These are phyloP conservation scores for Dillenia turbinata DNA, from an alignment of 164 flowering plant genomes.

Conservation along the genomic window DNA sequence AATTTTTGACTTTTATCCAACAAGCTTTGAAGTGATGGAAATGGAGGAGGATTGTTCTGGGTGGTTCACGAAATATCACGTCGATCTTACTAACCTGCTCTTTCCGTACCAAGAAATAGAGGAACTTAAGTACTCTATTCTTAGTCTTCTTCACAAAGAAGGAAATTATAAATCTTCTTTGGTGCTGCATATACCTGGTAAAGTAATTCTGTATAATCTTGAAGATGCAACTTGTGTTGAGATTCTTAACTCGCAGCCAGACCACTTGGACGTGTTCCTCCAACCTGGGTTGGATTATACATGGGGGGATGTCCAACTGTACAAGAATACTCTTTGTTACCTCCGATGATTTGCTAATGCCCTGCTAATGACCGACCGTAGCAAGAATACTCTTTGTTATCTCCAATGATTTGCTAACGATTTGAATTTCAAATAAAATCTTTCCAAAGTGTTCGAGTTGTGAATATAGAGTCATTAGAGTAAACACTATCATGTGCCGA, in stretches of 20 bases:
- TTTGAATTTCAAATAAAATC: too few relatives aligned
- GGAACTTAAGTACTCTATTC: background rate
- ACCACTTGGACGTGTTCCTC: background rate
- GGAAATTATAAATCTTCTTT: background rate
- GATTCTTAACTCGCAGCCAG: background rate
- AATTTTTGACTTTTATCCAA: background rate
- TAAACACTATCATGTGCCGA: too few relatives aligned
- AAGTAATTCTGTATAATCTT: background rate
- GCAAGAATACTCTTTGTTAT: too few relatives aligned
- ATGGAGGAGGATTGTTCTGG: constrained; percentile 16
- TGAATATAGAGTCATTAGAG: too few relatives aligned
- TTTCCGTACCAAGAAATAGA: too few relatives aligned
- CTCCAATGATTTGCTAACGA: too few relatives aligned
- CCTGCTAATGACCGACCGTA: too few relatives aligned
- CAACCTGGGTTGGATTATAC: background rate
- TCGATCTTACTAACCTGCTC: constrained; percentile 6
- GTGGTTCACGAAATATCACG: constrained; percentile 16
- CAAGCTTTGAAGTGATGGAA: constrained; percentile 16
- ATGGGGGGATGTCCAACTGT: constrained; percentile 3
- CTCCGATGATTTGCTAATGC: background rate
- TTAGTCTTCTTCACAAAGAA: background rate
- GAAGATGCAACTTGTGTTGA: background rate
- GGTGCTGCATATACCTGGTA: constrained; percentile 8
- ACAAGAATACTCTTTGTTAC: background rate
- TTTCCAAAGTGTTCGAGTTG: too few relatives aligned